These are phyloP conservation scores for Ophiostoma quercus DNA, from an alignment of 2,329 filamentous ascomycete species.

Conservation along the genomic window DNA sequence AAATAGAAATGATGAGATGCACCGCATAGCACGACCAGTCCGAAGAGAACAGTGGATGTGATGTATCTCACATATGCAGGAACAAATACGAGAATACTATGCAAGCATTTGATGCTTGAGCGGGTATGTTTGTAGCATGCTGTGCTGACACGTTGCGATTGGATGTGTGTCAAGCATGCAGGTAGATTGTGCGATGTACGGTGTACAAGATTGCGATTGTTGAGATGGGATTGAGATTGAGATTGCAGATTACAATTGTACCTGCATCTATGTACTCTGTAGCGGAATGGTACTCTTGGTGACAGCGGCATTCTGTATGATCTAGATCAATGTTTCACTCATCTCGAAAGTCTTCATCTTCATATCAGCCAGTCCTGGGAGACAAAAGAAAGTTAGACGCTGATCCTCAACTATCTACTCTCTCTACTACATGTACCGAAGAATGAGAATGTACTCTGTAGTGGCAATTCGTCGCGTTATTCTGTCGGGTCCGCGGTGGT, in stretches of 20 bases:
- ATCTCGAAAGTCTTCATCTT: neutral
- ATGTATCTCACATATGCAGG: neutral
- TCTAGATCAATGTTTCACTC: conserved; percentile 1
- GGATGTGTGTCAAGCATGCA: conserved; percentile 1
- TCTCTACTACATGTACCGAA: neutral
- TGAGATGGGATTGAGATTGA: neutral
- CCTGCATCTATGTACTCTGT: neutral
- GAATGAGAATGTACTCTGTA: neutral
- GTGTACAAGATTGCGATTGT: too few species aligned
- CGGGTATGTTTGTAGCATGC: neutral
- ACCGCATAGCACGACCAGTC: neutral
- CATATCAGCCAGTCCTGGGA: neutral
- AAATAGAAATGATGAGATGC: conserved; percentile 1
- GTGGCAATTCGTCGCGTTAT: neutral
- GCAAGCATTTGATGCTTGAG: too few species aligned
- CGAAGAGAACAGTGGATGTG: neutral
- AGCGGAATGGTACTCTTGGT: neutral
- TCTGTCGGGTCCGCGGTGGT: neutral
- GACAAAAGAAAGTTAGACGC: neutral
- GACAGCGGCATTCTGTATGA: neutral
- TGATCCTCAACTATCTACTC: neutral
- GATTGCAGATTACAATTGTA: neutral
- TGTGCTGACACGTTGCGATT: neutral
- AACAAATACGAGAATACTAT: neutral
- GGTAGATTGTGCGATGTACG: neutral